Evolutionary conservation across 495 filamentous ascomycete species (phyloP), one percentile per base, ranked within the genome.

Genomic region (Staphylotrichum longicolle): DNA sequence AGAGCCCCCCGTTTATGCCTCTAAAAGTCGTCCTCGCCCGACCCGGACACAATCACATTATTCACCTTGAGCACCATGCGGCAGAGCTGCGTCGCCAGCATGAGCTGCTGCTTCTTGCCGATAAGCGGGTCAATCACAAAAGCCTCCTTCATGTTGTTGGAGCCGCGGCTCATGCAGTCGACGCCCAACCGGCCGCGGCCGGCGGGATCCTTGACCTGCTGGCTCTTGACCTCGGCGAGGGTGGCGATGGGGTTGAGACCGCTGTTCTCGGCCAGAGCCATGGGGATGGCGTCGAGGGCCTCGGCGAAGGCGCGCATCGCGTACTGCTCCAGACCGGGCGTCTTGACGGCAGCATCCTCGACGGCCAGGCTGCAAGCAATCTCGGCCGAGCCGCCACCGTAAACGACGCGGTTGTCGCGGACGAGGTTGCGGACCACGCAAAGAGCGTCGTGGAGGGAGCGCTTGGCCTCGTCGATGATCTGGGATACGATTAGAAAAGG

Each of bases 401-500:
- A 99, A n/a, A 99, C 94, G 40, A 99, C 89, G 58, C 94, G 89
- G 80, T 97, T 97, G 74, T 99, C 94, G 57, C 83, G 84, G 46
- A 99, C 93, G 20, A 99, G 81, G 75, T 99, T 99, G 62, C 94
- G 90, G 40, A 98, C 94, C 35, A 99, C 94, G 74, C 94, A 99
- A 50, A 99, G 85, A 44, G 94, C 94, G 75, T 99, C 94, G 76
- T 98, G 94, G 62, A 98, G 82, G 54, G 93, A 96, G 65, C 95
- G 88, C 81, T 96, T 96, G 49, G 94, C 95, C 74, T 99, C 95
- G 74, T 99, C 95, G 72, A 98, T 97, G 72, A 98, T 96, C 91
- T 96, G 64, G 49, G 62, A 44, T 1, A 9, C 12, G 34, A 34
- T 61, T 58, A 61, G 57, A 32, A 6, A 9, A 3, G 20, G 20